These are phyloP conservation scores for Pythium myriotylum DNA, from an alignment of 352 stramenopile species.

Conservation along the genomic window DNA sequence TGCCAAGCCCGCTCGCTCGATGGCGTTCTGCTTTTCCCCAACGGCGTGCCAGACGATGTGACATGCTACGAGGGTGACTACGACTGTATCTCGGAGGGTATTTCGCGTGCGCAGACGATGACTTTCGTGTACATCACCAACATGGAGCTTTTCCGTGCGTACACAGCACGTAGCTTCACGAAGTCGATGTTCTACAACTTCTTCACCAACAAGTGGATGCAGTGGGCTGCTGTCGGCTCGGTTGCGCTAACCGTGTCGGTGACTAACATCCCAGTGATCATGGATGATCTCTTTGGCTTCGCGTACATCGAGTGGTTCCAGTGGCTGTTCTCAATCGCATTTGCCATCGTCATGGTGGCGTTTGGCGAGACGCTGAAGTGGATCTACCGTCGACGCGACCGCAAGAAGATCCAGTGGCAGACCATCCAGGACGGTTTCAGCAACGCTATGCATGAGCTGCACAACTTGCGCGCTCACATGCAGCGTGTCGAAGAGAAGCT, in stretches of 20 bases:
- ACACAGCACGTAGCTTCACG: conserved; percentile 77
- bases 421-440: conserved; percentile 47
- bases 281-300: conserved; percentile 72
- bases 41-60: conserved; percentile 42
- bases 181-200: conserved; percentile 74
- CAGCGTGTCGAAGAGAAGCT: conserved; percentile 65
- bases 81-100: conserved; percentile 64
- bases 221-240: conserved; percentile 64
- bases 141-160: conserved; percentile 74
- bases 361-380: conserved; percentile 76
- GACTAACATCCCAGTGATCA: conserved; percentile 71
- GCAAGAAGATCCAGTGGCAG: conserved; percentile 38
- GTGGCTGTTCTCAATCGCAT: conserved; percentile 72
- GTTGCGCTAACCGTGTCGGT: conserved; percentile 62
- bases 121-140: conserved; percentile 79
- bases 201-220: conserved; percentile 83
- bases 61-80: conserved; percentile 55
- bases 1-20: conserved; percentile 38
- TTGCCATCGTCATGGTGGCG: conserved; percentile 65
- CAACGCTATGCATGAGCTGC: conserved; percentile 57
- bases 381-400: conserved; percentile 60
- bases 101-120: conserved; percentile 71
- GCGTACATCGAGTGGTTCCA: conserved; percentile 72
- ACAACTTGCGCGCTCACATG: conserved; percentile 57
- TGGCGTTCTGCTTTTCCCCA: conserved; percentile 45